phyloP scores from a whole-genome alignment of 1,284 basidiomycete species.

The Trichosporon sp. region DNA sequence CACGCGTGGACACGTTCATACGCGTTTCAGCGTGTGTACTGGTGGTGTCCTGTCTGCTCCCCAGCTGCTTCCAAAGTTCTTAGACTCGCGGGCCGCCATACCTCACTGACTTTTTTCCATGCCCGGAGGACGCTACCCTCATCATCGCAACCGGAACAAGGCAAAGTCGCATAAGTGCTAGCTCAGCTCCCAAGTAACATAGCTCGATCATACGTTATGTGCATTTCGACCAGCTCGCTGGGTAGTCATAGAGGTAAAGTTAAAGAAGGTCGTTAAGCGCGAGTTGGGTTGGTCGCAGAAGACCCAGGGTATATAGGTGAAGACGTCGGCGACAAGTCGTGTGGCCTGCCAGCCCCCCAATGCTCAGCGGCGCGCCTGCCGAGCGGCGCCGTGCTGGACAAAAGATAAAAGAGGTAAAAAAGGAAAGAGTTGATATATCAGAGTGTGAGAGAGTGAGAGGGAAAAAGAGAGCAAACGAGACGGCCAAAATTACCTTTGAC shows the following conservation, averaged over 20 bases:
- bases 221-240: slow-evolving; percentile 21
- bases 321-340: neutral
- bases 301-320: slow-evolving; percentile 18
- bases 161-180: neutral
- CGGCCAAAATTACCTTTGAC: neutral
- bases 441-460: neutral
- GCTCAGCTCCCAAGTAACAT: neutral
- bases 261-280: slow-evolving; percentile 19
- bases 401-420: slow-evolving; percentile 2
- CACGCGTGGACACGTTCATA: neutral
- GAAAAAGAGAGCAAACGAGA: neutral
- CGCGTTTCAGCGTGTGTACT: slow-evolving; percentile 4
- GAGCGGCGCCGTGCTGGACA: neutral
- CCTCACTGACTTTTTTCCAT: neutral
- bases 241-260: slow-evolving; percentile 19
- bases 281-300: slow-evolving; percentile 18
- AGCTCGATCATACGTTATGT: slow-evolving; percentile 20
- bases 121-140: too few relatives aligned
- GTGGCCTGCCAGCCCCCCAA: neutral
- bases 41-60: too few relatives aligned
- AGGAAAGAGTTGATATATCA: slow-evolving; percentile 1
- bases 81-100: neutral
- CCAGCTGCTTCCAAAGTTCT: neutral
- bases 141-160: too few relatives aligned
- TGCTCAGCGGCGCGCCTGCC: neutral